Evolutionary conservation across 1,139 yeast species (phyloP).

Genomic region (Pichia sp.): DNA sequence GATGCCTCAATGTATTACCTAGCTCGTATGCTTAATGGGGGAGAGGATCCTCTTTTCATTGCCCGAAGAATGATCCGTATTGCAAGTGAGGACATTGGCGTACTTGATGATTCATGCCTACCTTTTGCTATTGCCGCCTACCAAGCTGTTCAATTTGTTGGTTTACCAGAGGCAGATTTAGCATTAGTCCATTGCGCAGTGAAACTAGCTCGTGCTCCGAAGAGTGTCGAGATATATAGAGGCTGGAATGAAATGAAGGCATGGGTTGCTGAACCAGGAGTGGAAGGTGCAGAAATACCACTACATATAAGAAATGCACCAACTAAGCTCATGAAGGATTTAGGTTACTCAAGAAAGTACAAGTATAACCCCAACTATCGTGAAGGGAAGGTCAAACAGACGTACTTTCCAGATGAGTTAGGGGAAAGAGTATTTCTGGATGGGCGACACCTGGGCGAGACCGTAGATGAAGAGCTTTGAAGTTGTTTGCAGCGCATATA

Average conservation of each 20-base stretch:
- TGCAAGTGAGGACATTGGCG: conserved; percentile 87
- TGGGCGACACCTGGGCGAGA: conserved; percentile 37
- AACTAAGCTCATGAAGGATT: conserved; percentile 76
- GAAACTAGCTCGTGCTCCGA: conserved; percentile 76
- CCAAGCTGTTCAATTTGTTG: conserved; percentile 86
- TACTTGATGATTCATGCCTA: conserved; percentile 72
- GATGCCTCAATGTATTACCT: conserved; percentile 86
- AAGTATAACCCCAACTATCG: conserved; percentile 78
- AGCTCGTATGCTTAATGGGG: conserved; percentile 81
- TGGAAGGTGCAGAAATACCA: conserved; percentile 61
- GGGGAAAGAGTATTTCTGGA: conserved; percentile 30
- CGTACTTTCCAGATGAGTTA: conserved; percentile 54
- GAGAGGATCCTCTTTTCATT: conserved; percentile 91
- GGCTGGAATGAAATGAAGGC: conserved; percentile 65
- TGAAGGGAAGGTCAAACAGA: conserved; percentile 68
- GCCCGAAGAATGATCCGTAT: conserved; percentile 88
- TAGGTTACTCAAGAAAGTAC: conserved; percentile 80
- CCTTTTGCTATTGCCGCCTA: conserved; percentile 85
- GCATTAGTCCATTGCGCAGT: conserved; percentile 90
- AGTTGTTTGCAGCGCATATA: no score
- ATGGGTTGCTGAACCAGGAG: conserved; percentile 52
- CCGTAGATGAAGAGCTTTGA: conserved; percentile 30
- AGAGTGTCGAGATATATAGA: conserved; percentile 77
- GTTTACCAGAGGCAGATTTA: conserved; percentile 93
- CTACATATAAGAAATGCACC: conserved; percentile 91